Evolutionary conservation across 2,329 filamentous ascomycete genomes (phyloP).

Genomic region (Sphaerostilbella broomeana): DNA sequence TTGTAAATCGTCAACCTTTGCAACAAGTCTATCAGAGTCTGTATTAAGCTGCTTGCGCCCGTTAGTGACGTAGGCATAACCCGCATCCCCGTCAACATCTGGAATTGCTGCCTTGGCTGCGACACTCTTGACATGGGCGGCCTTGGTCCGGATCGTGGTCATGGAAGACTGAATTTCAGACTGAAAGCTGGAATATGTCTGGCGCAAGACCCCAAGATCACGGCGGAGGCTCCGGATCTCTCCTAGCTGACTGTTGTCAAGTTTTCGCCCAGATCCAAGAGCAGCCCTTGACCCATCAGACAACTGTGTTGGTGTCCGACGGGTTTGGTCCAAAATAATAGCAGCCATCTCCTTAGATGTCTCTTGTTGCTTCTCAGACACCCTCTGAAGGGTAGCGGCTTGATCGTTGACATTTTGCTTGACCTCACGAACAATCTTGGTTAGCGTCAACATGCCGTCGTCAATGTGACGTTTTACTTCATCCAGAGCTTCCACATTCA

Average conservation of each 20-base stretch:
- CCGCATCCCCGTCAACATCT: conserved; percentile 67
- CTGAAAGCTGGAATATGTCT: conserved; percentile 89
- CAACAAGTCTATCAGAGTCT: conserved; percentile 86
- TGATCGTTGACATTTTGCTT: conserved; percentile 80
- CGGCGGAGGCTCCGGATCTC: conserved; percentile 79
- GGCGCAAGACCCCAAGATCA: conserved; percentile 83
- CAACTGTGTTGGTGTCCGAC: conserved; percentile 41
- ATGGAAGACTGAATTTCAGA: conserved; percentile 85
- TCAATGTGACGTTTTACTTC: conserved; percentile 97
- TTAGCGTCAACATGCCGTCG: conserved; percentile 76
- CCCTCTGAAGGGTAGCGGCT: conserved; percentile 70
- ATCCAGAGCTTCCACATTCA: conserved; percentile 89
- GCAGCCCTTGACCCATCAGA: conserved; percentile 36
- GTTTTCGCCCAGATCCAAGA: conserved; percentile 33
- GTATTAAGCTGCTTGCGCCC: conserved; percentile 82
- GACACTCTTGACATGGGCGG: conserved; percentile 68
- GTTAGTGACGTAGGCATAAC: conserved; percentile 74
- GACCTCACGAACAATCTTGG: conserved; percentile 77
- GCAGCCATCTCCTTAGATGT: conserved; percentile 76
- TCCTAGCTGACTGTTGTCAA: conserved; percentile 57
- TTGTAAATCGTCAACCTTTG: conserved; percentile 92
- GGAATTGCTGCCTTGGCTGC: conserved; percentile 67
- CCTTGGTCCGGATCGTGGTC: conserved; percentile 74
- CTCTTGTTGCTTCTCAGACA: conserved; percentile 87
- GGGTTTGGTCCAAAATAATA: conserved; percentile 8